Evolutionary conservation across 257 asterid genomes (phyloP).

Genomic region (Solanum chiquidenum): DNA sequence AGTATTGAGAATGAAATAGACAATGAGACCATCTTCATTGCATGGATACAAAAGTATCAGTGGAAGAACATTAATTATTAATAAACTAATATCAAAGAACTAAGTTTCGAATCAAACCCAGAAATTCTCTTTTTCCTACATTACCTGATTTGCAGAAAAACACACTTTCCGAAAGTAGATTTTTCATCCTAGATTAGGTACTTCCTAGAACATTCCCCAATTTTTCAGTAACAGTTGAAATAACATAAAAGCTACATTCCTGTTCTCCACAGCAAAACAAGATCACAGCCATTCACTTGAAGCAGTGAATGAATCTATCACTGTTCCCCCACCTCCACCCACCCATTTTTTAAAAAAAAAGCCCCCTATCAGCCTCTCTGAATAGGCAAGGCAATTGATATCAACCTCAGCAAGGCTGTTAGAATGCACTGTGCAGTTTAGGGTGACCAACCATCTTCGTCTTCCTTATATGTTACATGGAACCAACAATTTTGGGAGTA

Average conservation of each 20-base stretch:
- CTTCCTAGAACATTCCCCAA: neutral
- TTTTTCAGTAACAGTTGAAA: neutral
- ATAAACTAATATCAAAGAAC: neutral
- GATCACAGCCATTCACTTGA: neutral
- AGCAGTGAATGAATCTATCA: neutral
- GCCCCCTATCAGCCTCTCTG: neutral
- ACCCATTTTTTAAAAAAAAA: neutral
- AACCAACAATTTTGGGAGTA: neutral
- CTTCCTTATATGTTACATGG: neutral
- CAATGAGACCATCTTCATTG: neutral
- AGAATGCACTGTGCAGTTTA: neutral
- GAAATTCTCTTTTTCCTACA: neutral
- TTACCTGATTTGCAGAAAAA: neutral
- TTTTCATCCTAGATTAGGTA: neutral
- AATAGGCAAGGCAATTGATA: neutral
- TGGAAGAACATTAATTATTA: neutral
- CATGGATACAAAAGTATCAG: neutral
- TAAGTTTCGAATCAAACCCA: neutral
- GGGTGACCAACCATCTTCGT: neutral
- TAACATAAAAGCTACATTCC: neutral
- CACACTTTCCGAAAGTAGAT: neutral
- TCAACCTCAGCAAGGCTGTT: neutral
- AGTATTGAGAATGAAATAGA: constrained; percentile 3
- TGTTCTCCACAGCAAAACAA: neutral
- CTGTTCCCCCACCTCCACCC: neutral